Base-by-base conservation (phyloP, 805 yeast species). In the Saturnispora halmiae region DNA sequence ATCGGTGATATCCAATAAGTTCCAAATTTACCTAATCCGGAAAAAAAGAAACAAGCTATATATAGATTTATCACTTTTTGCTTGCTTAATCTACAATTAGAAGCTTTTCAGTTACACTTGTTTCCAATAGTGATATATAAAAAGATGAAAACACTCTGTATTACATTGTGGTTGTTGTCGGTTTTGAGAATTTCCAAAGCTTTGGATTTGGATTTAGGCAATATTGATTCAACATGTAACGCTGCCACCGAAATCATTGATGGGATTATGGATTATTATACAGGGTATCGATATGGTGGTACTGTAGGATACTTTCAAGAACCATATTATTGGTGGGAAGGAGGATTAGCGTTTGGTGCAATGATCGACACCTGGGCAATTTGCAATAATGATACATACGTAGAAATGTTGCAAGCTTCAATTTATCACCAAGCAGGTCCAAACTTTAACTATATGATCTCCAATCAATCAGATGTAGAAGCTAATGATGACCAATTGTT, bases 281-380 rank as follows among this genome's bases (percentile, higher is more conserved):
- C 71, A 5, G 90, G 92, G 20, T 52, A 58, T 20, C 62, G 70
- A 24, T 58, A 65, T 31, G 92, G 90, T 22, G 79, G 82, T 29
- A 69, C 81, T 18, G 64, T 80, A 15, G 94, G 94, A 21, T 69
- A 75, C 79, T 79, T 83, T 58, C 64, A 72, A 8, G 51, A 60
- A 51, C 92, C 92, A 2, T 83, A 83, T 66, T 83, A 82, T 62
- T 83, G 94, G 94, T 83, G 94, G 94, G 85, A 83, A 61, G 86
- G 90, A 27, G 94, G 94, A 48, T 87, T 82, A 36, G 87, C 82
- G 1, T 69, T 70, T 64, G 78, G 78, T 7, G 63, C 70, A 18
- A 59, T 82, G 63, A 56, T 88, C 27, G 95, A 86, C 58, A 82
- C 77, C 56, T 72, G 81, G 65, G 75, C 61, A 50, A 71, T 76